Conservation (phyloP, 371 early-diverging fungal species). For the Batrachochytrium dendrobatidis region DNA sequence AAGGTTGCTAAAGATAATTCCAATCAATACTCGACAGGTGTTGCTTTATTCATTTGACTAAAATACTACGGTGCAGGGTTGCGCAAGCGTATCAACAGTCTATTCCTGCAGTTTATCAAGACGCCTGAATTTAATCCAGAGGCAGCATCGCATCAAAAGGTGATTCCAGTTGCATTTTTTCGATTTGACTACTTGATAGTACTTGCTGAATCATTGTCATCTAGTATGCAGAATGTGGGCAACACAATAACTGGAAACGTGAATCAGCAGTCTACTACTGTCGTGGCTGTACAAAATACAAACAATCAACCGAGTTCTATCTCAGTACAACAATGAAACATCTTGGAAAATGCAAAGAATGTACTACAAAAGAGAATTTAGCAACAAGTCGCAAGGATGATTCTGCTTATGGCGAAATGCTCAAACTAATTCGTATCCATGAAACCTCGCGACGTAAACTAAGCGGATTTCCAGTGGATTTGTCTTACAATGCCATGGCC, state of each 20-base stretch:
- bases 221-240: constrained; percentile 28
- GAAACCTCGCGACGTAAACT: constrained; percentile 20
- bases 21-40: too few relatives aligned
- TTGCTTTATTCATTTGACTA: not conserved
- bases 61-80: constrained; percentile 25
- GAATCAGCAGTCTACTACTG: constrained; percentile 41
- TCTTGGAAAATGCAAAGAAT: constrained; percentile 41
- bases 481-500: constrained; percentile 32
- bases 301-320: constrained; percentile 42
- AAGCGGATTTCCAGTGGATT: constrained; percentile 14
- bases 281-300: constrained; percentile 38
- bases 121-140: constrained; percentile 53
- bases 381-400: constrained; percentile 38
- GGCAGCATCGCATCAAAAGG: constrained; percentile 35
- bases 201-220: not conserved
- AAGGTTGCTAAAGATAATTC: not conserved
- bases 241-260: constrained; percentile 36
- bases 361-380: constrained; percentile 33
- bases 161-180: not conserved
- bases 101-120: constrained; percentile 48
- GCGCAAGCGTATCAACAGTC: constrained; percentile 34
- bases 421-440: constrained; percentile 25
- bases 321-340: constrained; percentile 41
- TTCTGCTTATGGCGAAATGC: constrained; percentile 34
- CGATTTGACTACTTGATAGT: not conserved